A percentile compares a stretch with the other conserved stretches of the same genome.
Conservation (phyloP, 176 grass and related monocot species). For the Musa troglodytarum region DNA sequence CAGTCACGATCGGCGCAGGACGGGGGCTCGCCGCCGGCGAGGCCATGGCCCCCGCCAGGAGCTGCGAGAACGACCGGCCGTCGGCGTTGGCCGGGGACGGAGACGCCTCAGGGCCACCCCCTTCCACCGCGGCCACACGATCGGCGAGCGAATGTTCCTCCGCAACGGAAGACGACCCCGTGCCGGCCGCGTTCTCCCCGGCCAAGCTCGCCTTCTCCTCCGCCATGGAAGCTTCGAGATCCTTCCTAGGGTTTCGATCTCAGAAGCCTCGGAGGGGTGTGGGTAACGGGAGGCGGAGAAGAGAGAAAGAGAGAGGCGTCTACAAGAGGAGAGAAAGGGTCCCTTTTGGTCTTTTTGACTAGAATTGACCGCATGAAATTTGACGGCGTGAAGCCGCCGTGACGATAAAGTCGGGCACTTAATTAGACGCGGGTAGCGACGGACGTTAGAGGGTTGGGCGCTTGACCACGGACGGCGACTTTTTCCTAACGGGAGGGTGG, state of each 20-base stretch:
- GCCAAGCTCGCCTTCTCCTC: conserved; percentile 14
- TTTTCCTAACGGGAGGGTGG: background rate
- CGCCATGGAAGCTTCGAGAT: conserved; percentile 3
- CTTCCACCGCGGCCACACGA: background rate
- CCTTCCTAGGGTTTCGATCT: background rate
- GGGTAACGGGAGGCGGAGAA: background rate
- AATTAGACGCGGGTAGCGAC: background rate
- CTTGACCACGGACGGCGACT: background rate
- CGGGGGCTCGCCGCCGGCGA: conserved; percentile 9
- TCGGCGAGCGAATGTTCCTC: background rate
- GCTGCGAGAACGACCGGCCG: conserved; percentile 25
- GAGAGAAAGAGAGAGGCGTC: background rate
- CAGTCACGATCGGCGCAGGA: conserved; percentile 32
- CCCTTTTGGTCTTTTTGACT: background rate
- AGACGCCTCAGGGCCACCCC: background rate
- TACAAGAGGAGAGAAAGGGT: background rate
- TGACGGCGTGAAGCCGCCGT: background rate
- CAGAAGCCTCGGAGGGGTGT: background rate
- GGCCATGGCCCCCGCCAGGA: conserved; percentile 18
- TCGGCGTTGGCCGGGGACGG: conserved; percentile 5
- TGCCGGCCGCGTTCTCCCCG: background rate
- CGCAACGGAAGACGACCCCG: background rate
- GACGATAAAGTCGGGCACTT: background rate
- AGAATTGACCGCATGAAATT: background rate
- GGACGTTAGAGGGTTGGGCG: background rate